Base-by-base conservation (phyloP, 192 early-diverging fungal species). In the Coemansia sp. region DNA sequence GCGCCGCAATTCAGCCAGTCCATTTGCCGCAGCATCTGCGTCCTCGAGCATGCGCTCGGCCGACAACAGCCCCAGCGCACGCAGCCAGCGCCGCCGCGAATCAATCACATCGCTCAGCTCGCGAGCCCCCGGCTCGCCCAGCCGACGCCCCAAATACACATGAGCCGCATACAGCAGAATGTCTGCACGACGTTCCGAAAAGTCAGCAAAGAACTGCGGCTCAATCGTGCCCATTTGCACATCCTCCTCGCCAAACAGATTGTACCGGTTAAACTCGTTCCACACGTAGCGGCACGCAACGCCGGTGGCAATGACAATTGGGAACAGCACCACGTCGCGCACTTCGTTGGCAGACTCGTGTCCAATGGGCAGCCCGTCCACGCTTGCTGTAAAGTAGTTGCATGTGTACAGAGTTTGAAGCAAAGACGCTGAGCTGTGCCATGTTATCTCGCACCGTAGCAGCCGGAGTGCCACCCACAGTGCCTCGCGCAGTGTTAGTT, bases 331-430 rank as follows among this genome's bases (percentile, higher is more conserved):
- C 54, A 67, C 15, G 45, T 79, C 76, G n/a, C 72, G 64, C 21
- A 27, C 54, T 5, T 50, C 24, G n/a, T 67, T 70, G n/a, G 21
- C 55, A 0, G 41, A 4, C 0, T 25, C 52, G 38, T 32, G 19
- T 17, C 63, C 76, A 2, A 52, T 59, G 3, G 52, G 12, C 0
- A 55, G 0, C 2, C 29, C 61, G 12, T 38, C 6, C 6, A 56
- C 22, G 39, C 52, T 25, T 4, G 43, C 41, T 0, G 68, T 79
- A 24, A 71, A 67, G 58, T 79, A 79, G 58, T 74, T 73, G 72
- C 76, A 79, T 29, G 62, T 69, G 37, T 70, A 74, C 15, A 79
- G 56, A 8, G 76, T 79, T 61, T 79, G 76, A 17, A 79, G 62
- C 17, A 79, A 58, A 2, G 76, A 70, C 14, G 76, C 71, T 5